Evolutionary conservation across 1,139 yeast species (phyloP).

Genomic region (Casaregolazyma suthepensis): DNA sequence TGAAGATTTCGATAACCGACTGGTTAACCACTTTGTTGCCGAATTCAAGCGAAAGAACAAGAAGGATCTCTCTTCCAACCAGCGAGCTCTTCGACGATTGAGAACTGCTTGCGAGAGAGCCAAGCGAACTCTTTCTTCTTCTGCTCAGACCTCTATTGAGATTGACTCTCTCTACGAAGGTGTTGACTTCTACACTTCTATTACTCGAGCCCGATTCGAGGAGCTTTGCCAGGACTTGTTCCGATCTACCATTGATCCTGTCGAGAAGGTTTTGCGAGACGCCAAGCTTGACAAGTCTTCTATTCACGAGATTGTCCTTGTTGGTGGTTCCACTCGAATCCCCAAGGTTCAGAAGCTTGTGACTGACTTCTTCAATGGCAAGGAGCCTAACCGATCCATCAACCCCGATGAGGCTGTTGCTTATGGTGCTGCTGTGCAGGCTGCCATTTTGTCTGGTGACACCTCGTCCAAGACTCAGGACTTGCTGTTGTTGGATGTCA

Average conservation of each 20-base stretch:
- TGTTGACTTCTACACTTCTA: constrained; percentile 91
- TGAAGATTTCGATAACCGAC: constrained; percentile 97
- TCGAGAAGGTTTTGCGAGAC: constrained; percentile 95
- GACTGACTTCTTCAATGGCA: constrained; percentile 97
- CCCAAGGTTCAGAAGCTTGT: constrained; percentile 98
- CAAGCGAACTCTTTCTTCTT: constrained; percentile 96
- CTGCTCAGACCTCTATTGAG: constrained; percentile 94
- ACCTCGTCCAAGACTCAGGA: constrained; percentile 78
- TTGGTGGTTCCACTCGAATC: constrained; percentile 99
- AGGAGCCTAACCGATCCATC: constrained; percentile 91
- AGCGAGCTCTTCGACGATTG: constrained; percentile 96
- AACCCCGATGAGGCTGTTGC: constrained; percentile 99
- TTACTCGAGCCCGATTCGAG: constrained; percentile 99
- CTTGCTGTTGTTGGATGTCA: constrained; percentile 75
- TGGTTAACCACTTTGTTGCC: constrained; percentile 86
- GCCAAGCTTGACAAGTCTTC: constrained; percentile 84
- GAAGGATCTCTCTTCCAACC: constrained; percentile 82
- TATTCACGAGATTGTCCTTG: constrained; percentile 94
- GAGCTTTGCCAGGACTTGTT: constrained; percentile 92
- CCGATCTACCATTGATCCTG: constrained; percentile 96
- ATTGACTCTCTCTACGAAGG: constrained; percentile 96
- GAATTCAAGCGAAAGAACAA: constrained; percentile 98
- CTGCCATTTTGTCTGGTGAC: constrained; percentile 89
- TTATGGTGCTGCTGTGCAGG: constrained; percentile 94
- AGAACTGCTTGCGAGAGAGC: constrained; percentile 99